Base-by-base conservation (phyloP, 2,329 filamentous ascomycete species). In the Alternaria arbusti region DNA sequence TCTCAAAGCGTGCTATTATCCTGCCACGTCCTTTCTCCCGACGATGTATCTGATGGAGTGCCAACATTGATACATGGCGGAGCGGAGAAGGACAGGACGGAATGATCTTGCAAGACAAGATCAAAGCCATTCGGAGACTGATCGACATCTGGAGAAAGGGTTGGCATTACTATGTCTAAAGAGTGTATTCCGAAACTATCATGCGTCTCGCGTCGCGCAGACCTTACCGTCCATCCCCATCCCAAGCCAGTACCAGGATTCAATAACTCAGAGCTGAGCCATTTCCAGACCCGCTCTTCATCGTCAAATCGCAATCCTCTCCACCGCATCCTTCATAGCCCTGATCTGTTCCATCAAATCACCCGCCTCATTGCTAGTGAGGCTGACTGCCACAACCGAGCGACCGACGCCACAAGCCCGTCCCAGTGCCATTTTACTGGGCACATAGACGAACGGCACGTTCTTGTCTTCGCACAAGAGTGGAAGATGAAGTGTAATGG, bases 121-220 rank as follows among this genome's bases (percentile, higher is more conserved):
- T 9, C 8, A 5, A n/a, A 0, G 4, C 13, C 0, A 36, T 36
- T 1, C 15, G 8, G 4, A 36, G 7, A n/a, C 15, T 15, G 1
- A 3, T 8, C 15, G 13, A n/a, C 3, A 3, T 40, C 32, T 15
- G 32, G 36, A 17, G n/a, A 17, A 17, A 40, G 0, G 0, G 4
- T 40, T 17, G 36, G 1, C 2, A 17, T 40, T 40, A 0, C 8
- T 17, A 40, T 40, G 36, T 40, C 36, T 40, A 40, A 17, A 17
- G 36, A 40, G 36, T 17, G 36, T 17, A 17, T 40, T 40, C 36
- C 36, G n/a, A 8, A 40, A 0, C 36, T 6, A 40, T 5, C n/a
- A 40, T 17, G 9, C 36, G 5, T 17, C 36, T 40, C 9, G n/a
- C 3, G 8, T 17, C 36, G 15, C 9, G 36, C n/a, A 40, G 4